phyloP scores from a whole-genome alignment of 2,329 filamentous ascomycete genomes.

The Colletotrichum melonis region DNA sequence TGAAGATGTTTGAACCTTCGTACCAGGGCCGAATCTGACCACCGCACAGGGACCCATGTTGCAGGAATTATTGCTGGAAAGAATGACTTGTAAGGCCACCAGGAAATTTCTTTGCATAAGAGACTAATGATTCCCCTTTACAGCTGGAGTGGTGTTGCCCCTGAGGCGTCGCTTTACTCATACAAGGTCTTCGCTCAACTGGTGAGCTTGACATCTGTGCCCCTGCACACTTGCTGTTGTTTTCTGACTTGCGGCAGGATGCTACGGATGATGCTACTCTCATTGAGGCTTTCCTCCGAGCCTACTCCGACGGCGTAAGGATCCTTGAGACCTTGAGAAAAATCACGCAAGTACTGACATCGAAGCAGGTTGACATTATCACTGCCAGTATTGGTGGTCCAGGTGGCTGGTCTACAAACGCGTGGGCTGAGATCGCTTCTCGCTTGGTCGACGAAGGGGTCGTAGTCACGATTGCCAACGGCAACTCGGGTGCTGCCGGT shows the following conservation, averaged over 20 bases:
- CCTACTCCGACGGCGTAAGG: conserved; percentile 46
- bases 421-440: conserved; percentile 52
- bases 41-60: conserved; percentile 43
- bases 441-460: conserved; percentile 57
- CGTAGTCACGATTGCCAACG: conserved; percentile 61
- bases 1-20: conserved; percentile 15
- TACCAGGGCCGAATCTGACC: neutral
- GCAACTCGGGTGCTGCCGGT: conserved; percentile 61
- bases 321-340: neutral
- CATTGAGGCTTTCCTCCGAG: conserved; percentile 49
- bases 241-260: conserved; percentile 26
- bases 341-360: neutral
- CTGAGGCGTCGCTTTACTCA: conserved; percentile 40
- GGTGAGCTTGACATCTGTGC: conserved; percentile 24
- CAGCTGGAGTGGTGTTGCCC: conserved; percentile 43
- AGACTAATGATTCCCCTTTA: too few species aligned
- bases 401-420: conserved; percentile 48
- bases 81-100: conserved; percentile 33
- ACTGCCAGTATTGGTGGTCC: conserved; percentile 52
- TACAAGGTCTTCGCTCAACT: conserved; percentile 43
- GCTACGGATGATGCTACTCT: conserved; percentile 49
- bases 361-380: conserved; percentile 49
- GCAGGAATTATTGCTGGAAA: conserved; percentile 46
- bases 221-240: too few species aligned
- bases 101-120: too few species aligned